Evolutionary conservation across 306 rosid species (phyloP).

Genomic region (Citrullus mucosospermus): DNA sequence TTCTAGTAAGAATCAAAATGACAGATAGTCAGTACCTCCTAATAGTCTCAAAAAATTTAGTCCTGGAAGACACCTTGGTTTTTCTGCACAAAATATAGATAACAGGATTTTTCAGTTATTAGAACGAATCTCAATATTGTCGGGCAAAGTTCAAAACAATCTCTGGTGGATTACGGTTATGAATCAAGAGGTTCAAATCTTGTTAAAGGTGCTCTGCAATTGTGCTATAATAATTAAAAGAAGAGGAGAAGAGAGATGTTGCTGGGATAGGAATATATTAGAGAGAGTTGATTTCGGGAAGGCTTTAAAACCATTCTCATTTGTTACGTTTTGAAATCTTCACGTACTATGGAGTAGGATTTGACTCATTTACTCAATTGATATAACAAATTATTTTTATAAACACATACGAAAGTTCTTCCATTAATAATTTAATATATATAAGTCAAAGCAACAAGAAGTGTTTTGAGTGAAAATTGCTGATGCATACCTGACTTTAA

Average conservation of each 20-base stretch:
- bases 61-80: conserved; percentile 81
- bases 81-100: conserved; percentile 25
- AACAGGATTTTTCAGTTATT: background rate
- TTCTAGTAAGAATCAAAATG: background rate
- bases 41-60: conserved; percentile 57
- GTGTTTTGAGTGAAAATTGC: background rate
- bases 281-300: background rate
- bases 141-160: background rate
- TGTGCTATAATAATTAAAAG: background rate
- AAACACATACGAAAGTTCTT: background rate
- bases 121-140: background rate
- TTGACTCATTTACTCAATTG: background rate
- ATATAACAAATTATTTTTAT: background rate
- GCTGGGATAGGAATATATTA: background rate
- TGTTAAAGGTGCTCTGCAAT: background rate
- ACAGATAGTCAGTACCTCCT: conserved; percentile 45
- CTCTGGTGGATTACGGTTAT: background rate
- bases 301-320: background rate
- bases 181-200: background rate
- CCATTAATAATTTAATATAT: background rate
- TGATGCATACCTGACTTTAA: conserved; percentile 44
- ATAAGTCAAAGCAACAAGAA: background rate
- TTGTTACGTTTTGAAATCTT: background rate
- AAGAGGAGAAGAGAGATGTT: no score
- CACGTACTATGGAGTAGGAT: background rate